These are phyloP conservation scores for Amorphotheca resinae DNA, from an alignment of 495 filamentous ascomycete species.

Conservation along the genomic window DNA sequence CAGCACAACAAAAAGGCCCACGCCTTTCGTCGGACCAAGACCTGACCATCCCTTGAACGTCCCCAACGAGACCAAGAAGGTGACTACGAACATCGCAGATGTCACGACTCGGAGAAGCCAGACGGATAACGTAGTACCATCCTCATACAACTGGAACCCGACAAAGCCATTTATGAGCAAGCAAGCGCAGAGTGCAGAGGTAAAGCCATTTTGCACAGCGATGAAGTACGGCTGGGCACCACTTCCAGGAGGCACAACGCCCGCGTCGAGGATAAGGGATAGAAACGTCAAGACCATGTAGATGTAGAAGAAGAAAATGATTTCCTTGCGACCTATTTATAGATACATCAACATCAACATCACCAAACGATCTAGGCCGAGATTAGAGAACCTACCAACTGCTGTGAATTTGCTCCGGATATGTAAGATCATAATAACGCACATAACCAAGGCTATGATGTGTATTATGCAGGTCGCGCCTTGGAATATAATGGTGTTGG, in stretches of 20 bases:
- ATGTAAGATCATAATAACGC: constrained; percentile 91
- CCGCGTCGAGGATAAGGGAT: constrained; percentile 86
- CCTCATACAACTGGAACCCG: constrained; percentile 96
- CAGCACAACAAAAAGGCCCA: constrained; percentile 82
- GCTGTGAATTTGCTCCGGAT: constrained; percentile 96
- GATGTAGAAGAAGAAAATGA: constrained; percentile 94
- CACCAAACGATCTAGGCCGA: not conserved
- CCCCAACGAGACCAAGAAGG: constrained; percentile 72
- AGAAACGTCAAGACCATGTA: constrained; percentile 81
- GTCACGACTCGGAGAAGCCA: constrained; percentile 81
- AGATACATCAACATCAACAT: constrained; percentile 10
- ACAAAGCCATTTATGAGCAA: constrained; percentile 96
- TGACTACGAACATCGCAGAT: constrained; percentile 71
- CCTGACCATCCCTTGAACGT: constrained; percentile 93
- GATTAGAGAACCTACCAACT: constrained; percentile 58
- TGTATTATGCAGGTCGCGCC: constrained; percentile 85
- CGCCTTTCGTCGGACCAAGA: constrained; percentile 68
- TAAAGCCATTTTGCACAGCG: constrained; percentile 76
- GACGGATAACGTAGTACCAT: constrained; percentile 88
- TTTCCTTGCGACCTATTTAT: constrained; percentile 82
- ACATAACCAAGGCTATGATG: constrained; percentile 85
- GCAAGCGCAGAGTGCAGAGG: constrained; percentile 79
- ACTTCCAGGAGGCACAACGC: constrained; percentile 75
- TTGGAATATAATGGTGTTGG: constrained; percentile 97
- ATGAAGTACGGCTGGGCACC: constrained; percentile 80